Conservation (phyloP, 2,329 filamentous ascomycete genomes). For the Penicillium sp. region DNA sequence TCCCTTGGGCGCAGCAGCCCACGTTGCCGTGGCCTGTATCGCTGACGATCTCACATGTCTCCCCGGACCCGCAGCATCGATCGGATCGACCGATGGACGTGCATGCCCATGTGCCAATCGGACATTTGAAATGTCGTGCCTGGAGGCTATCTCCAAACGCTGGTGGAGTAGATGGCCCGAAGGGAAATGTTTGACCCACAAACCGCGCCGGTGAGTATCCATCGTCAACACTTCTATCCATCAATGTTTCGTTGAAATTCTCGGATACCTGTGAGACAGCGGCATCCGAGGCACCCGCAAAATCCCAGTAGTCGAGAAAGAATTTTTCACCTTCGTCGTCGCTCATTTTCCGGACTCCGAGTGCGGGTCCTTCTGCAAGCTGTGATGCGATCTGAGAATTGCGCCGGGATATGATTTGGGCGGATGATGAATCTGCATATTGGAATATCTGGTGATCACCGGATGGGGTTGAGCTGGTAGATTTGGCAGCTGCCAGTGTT, state of each 20-base stretch:
- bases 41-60: constrained; percentile 56
- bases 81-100: constrained; percentile 57
- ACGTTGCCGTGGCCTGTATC: constrained; percentile 59
- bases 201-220: constrained; percentile 6
- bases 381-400: constrained; percentile 34
- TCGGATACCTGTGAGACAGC: constrained; percentile 8
- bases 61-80: constrained; percentile 58
- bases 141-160: not conserved
- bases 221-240: not conserved
- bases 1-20: constrained; percentile 61
- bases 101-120: constrained; percentile 56
- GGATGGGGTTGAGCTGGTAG: not conserved
- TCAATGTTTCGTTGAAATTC: constrained; percentile 1
- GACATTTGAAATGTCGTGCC: constrained; percentile 58
- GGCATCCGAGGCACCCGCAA: constrained; percentile 23
- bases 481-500: not conserved
- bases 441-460: not conserved
- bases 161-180: constrained; percentile 6
- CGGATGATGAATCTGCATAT: constrained; percentile 4
- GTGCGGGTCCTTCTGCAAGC: constrained; percentile 28
- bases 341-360: constrained; percentile 48
- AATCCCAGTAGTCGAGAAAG: constrained; percentile 49
- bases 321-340: constrained; percentile 52
- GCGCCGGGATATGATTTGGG: constrained; percentile 14
- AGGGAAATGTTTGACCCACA: constrained; percentile 14